phyloP scores from a whole-genome alignment of 345 rosid genomes.

The Diplotaxis tenuifolia region DNA sequence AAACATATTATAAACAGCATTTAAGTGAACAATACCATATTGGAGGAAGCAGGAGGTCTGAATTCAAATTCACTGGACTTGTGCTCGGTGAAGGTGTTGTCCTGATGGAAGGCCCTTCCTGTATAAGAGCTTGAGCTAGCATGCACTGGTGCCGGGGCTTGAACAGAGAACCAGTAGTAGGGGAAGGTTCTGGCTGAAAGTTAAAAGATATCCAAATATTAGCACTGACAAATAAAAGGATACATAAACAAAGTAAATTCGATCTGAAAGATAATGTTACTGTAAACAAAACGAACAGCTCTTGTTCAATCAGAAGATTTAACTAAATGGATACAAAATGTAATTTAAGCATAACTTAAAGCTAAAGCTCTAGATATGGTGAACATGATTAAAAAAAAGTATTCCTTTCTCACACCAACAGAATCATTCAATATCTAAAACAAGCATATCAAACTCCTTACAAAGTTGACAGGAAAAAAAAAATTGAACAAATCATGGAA shows the following conservation, averaged over 20 bases:
- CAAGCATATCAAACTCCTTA: constrained; percentile 29
- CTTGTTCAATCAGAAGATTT: constrained; percentile 3
- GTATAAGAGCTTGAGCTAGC: constrained; percentile 43
- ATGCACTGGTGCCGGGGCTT: constrained; percentile 48
- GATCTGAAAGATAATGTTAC: too few relatives aligned
- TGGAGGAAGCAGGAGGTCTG: constrained; percentile 63
- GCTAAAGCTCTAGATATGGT: too few relatives aligned
- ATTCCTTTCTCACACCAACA: constrained; percentile 23
- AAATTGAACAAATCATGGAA: constrained; percentile 5
- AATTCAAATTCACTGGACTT: constrained; percentile 66
- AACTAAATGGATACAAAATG: too few relatives aligned
- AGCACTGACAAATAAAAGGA: constrained; percentile 10
- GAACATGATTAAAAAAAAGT: background rate
- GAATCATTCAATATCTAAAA: constrained; percentile 47
- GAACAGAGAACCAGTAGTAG: constrained; percentile 82
- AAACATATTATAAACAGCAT: constrained; percentile 8
- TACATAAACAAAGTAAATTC: too few relatives aligned
- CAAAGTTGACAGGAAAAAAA: constrained; percentile 20
- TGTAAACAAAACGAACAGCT: background rate
- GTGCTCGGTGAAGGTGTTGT: constrained; percentile 48
- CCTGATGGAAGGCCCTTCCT: constrained; percentile 42
- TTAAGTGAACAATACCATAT: constrained; percentile 58
- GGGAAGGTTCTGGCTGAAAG: constrained; percentile 92
- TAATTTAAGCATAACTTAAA: too few relatives aligned
- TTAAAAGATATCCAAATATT: constrained; percentile 19